Percentiles rank a stretch among this genome's conserved stretches.
These are phyloP conservation scores for Hibiscus trionum DNA, from an alignment of 345 rosid genomes.

Conservation along the genomic window DNA sequence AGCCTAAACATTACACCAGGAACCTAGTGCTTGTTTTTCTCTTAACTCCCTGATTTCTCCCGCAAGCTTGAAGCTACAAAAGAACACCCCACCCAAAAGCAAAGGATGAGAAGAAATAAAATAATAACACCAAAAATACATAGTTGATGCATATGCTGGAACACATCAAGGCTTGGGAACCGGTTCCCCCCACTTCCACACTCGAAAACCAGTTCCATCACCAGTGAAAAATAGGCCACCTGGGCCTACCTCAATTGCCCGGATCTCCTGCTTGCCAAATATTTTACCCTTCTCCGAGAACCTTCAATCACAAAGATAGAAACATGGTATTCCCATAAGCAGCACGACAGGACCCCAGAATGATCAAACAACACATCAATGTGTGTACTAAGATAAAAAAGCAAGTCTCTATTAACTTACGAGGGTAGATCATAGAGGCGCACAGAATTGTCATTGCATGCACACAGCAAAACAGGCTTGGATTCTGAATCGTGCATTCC, in stretches of 20 bases:
- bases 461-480: conserved; percentile 70
- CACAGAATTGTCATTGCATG: conserved; percentile 70
- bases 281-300: conserved; percentile 88
- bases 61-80: conserved; percentile 7
- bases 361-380: not conserved
- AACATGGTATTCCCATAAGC: not conserved
- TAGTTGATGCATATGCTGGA: not conserved
- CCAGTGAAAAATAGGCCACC: conserved; percentile 88
- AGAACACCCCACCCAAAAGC: not conserved
- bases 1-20: conserved; percentile 6
- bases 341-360: not conserved
- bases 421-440: conserved; percentile 84
- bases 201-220: conserved; percentile 87
- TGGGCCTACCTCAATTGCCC: conserved; percentile 73
- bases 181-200: conserved; percentile 71
- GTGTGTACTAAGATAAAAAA: not conserved
- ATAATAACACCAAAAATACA: conserved; percentile 9
- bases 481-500: conserved; percentile 82
- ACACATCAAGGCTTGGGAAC: conserved; percentile 23
- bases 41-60: conserved; percentile 7
- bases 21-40: conserved; percentile 14
- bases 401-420: conserved; percentile 38
- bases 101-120: conserved; percentile 7
- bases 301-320: conserved; percentile 27
- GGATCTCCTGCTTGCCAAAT: conserved; percentile 72